Base-by-base conservation (phyloP, 768 basidiomycete genomes). In the Hypholoma sublateritium region DNA sequence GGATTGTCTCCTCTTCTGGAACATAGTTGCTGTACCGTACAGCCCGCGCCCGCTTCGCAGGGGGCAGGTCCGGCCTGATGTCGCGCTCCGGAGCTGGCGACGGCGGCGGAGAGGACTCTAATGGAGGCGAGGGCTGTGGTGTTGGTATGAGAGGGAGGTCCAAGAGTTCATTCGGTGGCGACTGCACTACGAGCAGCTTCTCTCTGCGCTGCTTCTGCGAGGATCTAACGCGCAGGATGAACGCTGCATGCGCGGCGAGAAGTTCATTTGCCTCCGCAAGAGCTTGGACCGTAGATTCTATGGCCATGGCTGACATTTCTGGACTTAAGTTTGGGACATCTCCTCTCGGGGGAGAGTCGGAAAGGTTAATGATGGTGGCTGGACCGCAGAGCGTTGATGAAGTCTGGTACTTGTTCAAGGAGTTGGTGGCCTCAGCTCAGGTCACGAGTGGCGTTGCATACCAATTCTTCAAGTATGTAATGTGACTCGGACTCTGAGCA, bases 1-100 rank as follows among this genome's bases (percentile, higher is more conserved):
- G 82, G 43, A 99, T 91, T 0, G 95, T 98, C 70, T 99, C 96
- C 68, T 99, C 96, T 59, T 94, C 93, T 1, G 91, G 88, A 14
- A 95, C 81, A 62, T 96, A 95, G 66, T 95, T 95, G 34, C 70
- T 69, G 61, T 92, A 94, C 35, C 89, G 80, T 19, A 81, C 78
- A 5, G 83, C 74, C 3, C 91, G 81, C 0, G 89, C 89, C 4
- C 84, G 83, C 68, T 94, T 94, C 5, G 85, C 80, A n/a, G 86
- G 85, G 0, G 87, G 81, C 5, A 70, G 69, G 47, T 81, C 80
- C 22, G 67, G 59, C 25, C 75, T 72, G 17, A 75, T 69, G 24
- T 66, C 72, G 9, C 73, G 72, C 11, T 74, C 70, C 1, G 69
- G 65, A 43, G 71, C 61, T 17, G 70, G 65, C 3, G 68, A 58